Base-by-base conservation (phyloP, 768 basidiomycete genomes). In the Auricularia heimuer region DNA sequence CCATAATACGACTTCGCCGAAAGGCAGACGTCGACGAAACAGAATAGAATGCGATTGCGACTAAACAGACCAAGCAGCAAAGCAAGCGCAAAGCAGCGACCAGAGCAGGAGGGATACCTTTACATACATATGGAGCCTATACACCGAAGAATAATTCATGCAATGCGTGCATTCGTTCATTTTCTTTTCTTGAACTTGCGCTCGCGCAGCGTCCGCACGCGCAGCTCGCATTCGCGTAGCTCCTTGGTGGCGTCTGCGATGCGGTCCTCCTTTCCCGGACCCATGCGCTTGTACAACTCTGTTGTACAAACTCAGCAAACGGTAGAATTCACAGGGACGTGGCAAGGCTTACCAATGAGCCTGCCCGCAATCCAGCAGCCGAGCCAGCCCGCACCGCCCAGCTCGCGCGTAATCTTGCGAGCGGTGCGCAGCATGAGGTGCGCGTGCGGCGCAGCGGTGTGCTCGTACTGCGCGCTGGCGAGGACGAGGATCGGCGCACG, bases 371-470 rank as follows among this genome's bases (percentile, higher is more conserved):
- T 7, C 56, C 56, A 60, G 24, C 24, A 70, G 34, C 45, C 68
- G 18, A 69, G 74, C 65, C 54, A 63, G 16, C 62, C 69, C 36
- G 74, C 79, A 68, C 83, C 83, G 29, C 89, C 88, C 62, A 92
- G 78, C 3, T 89, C 89, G 10, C 84, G 85, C 0, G 85, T 87
- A 1, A 92, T 78, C 69, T 86, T 85, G 69, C 87, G 87, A 58
- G 85, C 86, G 2, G 87, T 85, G 14, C 77, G 78, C 1, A 92
- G 74, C 77, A 90, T 87, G 63, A 79, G 76, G 70, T 80, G 77
- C 4, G 90, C 89, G 66, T 90, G 85, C n/a, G 85, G 83, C 2
- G 79, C 79, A 0, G 88, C 82, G 0, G 90, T 90, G 64, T 89
- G 83, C 34, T 88, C 69, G 66, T 90, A 92, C 67, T 90, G 87